phyloP scores from a whole-genome alignment of 2,329 filamentous ascomycete species.

The Trichoderma atroviride region DNA sequence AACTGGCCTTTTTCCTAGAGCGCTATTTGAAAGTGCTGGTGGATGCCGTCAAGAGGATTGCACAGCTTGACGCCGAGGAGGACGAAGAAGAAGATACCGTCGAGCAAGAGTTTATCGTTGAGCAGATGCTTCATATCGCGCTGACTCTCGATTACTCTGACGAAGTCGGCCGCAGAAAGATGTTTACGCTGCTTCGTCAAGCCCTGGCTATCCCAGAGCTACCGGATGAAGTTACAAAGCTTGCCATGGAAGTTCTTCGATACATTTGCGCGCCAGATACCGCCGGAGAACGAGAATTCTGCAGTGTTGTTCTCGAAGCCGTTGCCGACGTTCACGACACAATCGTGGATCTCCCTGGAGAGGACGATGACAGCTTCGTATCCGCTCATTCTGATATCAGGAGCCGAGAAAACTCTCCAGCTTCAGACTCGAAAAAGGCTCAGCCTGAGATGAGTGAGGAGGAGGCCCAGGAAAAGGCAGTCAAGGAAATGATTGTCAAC shows the following conservation, averaged over 20 bases:
- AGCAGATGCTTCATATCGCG: slow-evolving; percentile 91
- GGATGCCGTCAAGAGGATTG: slow-evolving; percentile 62
- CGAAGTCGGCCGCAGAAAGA: slow-evolving; percentile 90
- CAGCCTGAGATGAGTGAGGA: slow-evolving; percentile 58
- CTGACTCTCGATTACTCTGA: slow-evolving; percentile 96
- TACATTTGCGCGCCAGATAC: slow-evolving; percentile 77
- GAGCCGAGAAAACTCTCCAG: slow-evolving; percentile 64
- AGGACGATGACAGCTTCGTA: slow-evolving; percentile 78
- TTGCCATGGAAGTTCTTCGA: slow-evolving; percentile 79
- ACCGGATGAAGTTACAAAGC: slow-evolving; percentile 88
- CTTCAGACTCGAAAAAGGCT: slow-evolving; percentile 47
- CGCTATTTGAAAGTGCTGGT: slow-evolving; percentile 73
- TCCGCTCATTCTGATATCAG: slow-evolving; percentile 87
- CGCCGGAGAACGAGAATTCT: slow-evolving; percentile 79
- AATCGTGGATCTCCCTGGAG: slow-evolving; percentile 68
- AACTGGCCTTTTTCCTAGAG: slow-evolving; percentile 83
- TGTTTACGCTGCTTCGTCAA: slow-evolving; percentile 89
- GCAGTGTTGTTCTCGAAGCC: slow-evolving; percentile 84
- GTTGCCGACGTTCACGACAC: slow-evolving; percentile 97
- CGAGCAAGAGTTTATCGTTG: slow-evolving; percentile 92
- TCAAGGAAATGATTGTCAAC: slow-evolving; percentile 93
- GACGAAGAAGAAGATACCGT: slow-evolving; percentile 80
- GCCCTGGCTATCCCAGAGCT: slow-evolving; percentile 83
- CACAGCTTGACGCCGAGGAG: slow-evolving; percentile 59
- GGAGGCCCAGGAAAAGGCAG: slow-evolving; percentile 72